A percentile compares a stretch with the other conserved stretches of the same genome.
These are phyloP conservation scores for Aquilaria sinensis DNA, from an alignment of 345 rosid genomes.

Conservation along the genomic window DNA sequence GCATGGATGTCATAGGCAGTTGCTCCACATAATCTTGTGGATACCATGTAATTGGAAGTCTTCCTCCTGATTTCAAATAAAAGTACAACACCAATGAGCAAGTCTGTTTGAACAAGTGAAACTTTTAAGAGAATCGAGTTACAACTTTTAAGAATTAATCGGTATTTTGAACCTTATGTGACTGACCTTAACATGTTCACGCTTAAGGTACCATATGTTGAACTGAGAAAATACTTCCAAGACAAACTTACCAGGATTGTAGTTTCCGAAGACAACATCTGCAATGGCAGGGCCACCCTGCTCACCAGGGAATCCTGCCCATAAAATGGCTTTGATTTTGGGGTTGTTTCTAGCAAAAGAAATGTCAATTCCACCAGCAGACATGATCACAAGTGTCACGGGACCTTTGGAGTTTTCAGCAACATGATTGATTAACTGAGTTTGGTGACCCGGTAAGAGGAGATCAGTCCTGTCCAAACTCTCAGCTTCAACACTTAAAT, in stretches of 20 bases:
- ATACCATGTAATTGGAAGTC: conserved; percentile 36
- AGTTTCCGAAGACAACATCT: conserved; percentile 37
- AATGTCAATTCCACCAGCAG: conserved; percentile 39
- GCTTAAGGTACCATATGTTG: no score
- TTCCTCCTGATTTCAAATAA: conserved; percentile 27
- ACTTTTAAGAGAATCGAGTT: no score
- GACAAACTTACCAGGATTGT: conserved; percentile 31
- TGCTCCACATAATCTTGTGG: conserved; percentile 11
- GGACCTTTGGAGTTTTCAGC: conserved; percentile 33
- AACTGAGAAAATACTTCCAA: no score
- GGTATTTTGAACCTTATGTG: background rate
- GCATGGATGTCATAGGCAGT: conserved; percentile 45
- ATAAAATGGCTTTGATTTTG: conserved; percentile 28
- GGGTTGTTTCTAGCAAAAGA: conserved; percentile 23
- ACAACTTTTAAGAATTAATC: no score
- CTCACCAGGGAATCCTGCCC: conserved; percentile 57
- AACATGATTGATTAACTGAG: conserved; percentile 27
- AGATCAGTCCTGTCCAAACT: conserved; percentile 31
- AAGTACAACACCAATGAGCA: no score
- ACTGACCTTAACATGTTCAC: no score
- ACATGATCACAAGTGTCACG: conserved; percentile 38
- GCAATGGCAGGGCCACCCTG: conserved; percentile 44
- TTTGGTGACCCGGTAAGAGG: conserved; percentile 36
- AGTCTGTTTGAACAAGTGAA: no score
- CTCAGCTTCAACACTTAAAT: conserved; percentile 32